Percentiles rank a stretch among this genome's conserved stretches.
Evolutionary conservation across 345 rosid genomes (phyloP).

Genomic region (Iberis pinnata): DNA sequence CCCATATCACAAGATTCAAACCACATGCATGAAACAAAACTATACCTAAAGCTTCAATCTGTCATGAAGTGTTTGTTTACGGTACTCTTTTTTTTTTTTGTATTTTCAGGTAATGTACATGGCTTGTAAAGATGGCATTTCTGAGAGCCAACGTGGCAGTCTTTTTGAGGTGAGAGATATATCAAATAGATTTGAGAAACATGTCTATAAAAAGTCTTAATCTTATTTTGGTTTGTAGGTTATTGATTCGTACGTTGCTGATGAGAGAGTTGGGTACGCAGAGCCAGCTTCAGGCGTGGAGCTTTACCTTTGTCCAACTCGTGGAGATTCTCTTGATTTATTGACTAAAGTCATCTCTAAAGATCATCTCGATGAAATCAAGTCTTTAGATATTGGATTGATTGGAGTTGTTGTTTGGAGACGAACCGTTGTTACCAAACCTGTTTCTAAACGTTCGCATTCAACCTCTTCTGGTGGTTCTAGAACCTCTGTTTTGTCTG

Average conservation of each 20-base stretch:
- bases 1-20: background rate
- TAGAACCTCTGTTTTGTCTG: slow-evolving; percentile 15
- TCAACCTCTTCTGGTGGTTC: slow-evolving; percentile 7
- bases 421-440: slow-evolving; percentile 38
- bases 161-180: slow-evolving; percentile 53
- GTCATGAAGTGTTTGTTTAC: background rate
- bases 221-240: slow-evolving; percentile 37
- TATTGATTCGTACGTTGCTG: slow-evolving; percentile 61
- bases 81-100: too few species aligned
- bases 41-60: background rate
- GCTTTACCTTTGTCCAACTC: slow-evolving; percentile 84
- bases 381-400: slow-evolving; percentile 64
- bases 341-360: slow-evolving; percentile 60
- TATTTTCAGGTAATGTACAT: slow-evolving; percentile 63
- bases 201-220: too few species aligned
- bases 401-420: slow-evolving; percentile 97
- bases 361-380: slow-evolving; percentile 54
- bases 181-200: too few species aligned
- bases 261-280: slow-evolving; percentile 78
- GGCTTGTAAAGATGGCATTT: slow-evolving; percentile 52
- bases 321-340: slow-evolving; percentile 48
- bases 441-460: slow-evolving; percentile 20
- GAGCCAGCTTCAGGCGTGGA: slow-evolving; percentile 79
- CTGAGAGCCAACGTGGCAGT: slow-evolving; percentile 47
- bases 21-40: background rate